These are phyloP conservation scores for Aspergillus ibericus DNA, from an alignment of 2,329 filamentous ascomycete genomes.

Conservation along the genomic window DNA sequence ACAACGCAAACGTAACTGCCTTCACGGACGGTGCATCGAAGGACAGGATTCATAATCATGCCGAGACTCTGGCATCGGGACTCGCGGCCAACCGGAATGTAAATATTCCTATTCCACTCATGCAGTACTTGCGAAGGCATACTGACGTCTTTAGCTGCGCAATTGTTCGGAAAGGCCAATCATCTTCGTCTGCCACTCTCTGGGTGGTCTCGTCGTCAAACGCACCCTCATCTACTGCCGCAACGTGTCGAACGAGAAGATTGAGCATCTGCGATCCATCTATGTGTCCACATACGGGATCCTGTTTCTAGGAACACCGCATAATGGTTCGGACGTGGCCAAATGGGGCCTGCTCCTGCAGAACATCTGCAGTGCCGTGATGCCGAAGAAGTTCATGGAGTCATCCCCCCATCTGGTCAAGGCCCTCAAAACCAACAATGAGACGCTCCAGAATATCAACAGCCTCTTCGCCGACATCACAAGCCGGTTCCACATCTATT, in stretches of 20 bases:
- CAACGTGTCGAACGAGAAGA: slow-evolving; percentile 59
- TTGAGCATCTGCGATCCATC: slow-evolving; percentile 66
- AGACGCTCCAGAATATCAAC: slow-evolving; percentile 73
- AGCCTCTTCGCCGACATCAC: slow-evolving; percentile 70
- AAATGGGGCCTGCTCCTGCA: slow-evolving; percentile 68
- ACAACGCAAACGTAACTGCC: slow-evolving; percentile 64
- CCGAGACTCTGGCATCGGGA: slow-evolving; percentile 65
- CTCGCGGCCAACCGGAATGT: slow-evolving; percentile 63
- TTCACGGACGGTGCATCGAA: slow-evolving; percentile 58
- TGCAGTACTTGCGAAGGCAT: not conserved
- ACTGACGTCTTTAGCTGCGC: slow-evolving; percentile 32
- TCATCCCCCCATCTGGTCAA: slow-evolving; percentile 67
- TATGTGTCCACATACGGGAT: slow-evolving; percentile 75
- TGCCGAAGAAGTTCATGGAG: slow-evolving; percentile 67
- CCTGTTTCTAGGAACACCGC: slow-evolving; percentile 75
- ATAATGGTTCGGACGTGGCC: slow-evolving; percentile 67
- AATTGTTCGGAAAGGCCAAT: slow-evolving; percentile 63
- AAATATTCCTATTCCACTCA: slow-evolving; percentile 13
- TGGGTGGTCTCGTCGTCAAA: slow-evolving; percentile 73
- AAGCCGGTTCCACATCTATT: slow-evolving; percentile 69
- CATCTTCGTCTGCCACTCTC: slow-evolving; percentile 73
- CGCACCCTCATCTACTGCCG: slow-evolving; percentile 67
- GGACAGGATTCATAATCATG: slow-evolving; percentile 69
- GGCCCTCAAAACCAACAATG: slow-evolving; percentile 71
- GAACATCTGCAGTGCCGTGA: slow-evolving; percentile 63